Base-by-base conservation (phyloP, 2,329 filamentous ascomycete species). In the Parascedosporium putredinis region DNA sequence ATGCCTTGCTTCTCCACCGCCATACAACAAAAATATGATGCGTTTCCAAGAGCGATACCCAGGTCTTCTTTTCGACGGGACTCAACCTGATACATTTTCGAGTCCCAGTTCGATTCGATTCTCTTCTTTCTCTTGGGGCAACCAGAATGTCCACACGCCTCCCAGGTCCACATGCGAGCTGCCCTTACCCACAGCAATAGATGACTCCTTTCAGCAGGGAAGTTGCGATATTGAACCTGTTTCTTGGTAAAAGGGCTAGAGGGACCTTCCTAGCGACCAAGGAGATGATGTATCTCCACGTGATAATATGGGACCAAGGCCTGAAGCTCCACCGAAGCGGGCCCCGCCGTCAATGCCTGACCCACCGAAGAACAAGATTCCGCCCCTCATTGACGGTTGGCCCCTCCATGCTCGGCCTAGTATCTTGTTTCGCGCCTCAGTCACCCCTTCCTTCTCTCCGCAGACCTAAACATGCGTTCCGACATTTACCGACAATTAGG, bases 1-100 rank as follows among this genome's bases (percentile, higher is more conserved):
- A 45, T 45, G 16, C 23, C 42, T 24, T 45, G 42, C 42, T 45
- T 45, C 23, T 45, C 42, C 42, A 45, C 42, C 42, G 42, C 42
- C 23, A n/a, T n/a, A n/a, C n/a, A n/a, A n/a, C n/a, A n/a, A n/a
- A n/a, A n/a, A n/a, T n/a, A n/a, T n/a, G n/a, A n/a, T n/a, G n/a
- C n/a, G n/a, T n/a, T n/a, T n/a, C n/a, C n/a, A n/a, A n/a, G n/a
- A n/a, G n/a, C n/a, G n/a, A n/a, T n/a, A n/a, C n/a, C n/a, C n/a
- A n/a, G n/a, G n/a, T n/a, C n/a, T n/a, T n/a, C n/a, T n/a, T n/a
- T n/a, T n/a, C n/a, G n/a, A n/a, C n/a, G n/a, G n/a, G n/a, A n/a
- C n/a, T n/a, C n/a, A n/a, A n/a, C n/a, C n/a, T n/a, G n/a, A n/a
- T n/a, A n/a, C n/a, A n/a, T n/a, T n/a, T n/a, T n/a, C n/a, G n/a